Conservation (phyloP, 768 basidiomycete genomes). For the Vararia minispora region DNA sequence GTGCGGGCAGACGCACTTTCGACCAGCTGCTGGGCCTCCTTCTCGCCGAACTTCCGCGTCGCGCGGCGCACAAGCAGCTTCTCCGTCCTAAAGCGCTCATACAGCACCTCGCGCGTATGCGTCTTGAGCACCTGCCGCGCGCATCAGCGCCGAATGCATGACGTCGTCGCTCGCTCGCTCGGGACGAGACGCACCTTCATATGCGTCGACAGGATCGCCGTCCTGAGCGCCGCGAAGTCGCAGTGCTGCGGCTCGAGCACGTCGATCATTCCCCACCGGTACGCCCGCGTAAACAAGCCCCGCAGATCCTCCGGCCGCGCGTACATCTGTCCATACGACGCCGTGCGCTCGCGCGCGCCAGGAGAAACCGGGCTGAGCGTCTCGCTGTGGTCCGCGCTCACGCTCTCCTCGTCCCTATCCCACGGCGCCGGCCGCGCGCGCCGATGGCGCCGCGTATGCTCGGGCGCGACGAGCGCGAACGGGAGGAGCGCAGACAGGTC, state of each 20-base stretch:
- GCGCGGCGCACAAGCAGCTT: conserved; percentile 81
- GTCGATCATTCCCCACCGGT: conserved; percentile 83
- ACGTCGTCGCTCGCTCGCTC: too few relatives aligned
- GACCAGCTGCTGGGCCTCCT: conserved; percentile 59
- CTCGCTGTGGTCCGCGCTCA: conserved; percentile 22
- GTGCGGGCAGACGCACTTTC: conserved; percentile 49
- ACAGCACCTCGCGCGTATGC: conserved; percentile 80
- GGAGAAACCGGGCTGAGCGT: conserved; percentile 14
- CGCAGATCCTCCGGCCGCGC: conserved; percentile 56
- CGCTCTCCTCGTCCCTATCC: conserved; percentile 15
- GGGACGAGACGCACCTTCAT: conserved; percentile 64
- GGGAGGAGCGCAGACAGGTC: conserved; percentile 53
- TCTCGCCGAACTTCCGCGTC: conserved; percentile 66
- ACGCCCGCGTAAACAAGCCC: conserved; percentile 68
- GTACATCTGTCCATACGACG: conserved; percentile 34
- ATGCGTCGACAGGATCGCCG: conserved; percentile 75
- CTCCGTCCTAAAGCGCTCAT: conserved; percentile 89
- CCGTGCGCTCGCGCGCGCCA: conserved; percentile 16
- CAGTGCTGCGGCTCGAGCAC: conserved; percentile 80
- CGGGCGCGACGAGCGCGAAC: conserved; percentile 73
- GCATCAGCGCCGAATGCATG: background rate
- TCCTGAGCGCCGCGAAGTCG: conserved; percentile 79
- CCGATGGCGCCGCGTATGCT: conserved; percentile 34
- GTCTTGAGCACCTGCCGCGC: conserved; percentile 57
- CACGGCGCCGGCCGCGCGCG: conserved; percentile 10